Base-by-base conservation (phyloP, 192 early-diverging fungal genomes). In the Cetraspora pellucida region DNA sequence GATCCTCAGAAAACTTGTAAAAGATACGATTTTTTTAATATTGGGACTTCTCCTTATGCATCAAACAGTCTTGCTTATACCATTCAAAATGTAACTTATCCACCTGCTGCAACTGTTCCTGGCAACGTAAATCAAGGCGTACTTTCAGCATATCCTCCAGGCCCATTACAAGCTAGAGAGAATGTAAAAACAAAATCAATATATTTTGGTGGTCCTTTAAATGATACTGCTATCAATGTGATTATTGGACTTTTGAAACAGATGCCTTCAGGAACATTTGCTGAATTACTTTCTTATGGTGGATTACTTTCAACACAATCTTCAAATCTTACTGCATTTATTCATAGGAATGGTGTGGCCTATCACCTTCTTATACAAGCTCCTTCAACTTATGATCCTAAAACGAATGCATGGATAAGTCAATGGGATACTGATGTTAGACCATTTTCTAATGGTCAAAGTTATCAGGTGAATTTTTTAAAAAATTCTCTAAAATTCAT, bases 31-130 rank as follows among this genome's bases (percentile, higher is more conserved):
- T 27, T 63, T 25, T 28, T 75, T 17, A 75, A 75, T 50, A 47
- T 75, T 75, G 74, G 74, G 14, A 75, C 11, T 45, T 44, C n/a
- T 16, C 74, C 74, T 30, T 64, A 63, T n/a, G 55, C 19, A 23
- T 28, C 54, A 21, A 75, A 44, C 59, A 31, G 11, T 59, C 19
- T 19, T 46, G 25, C 37, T 37, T 37, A 37, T 37, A 37, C 37
- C 7, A 37, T 37, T 37, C 37, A 23, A 9, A n/a, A 23, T 58
- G 19, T 31, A 43, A n/a, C 63, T 37, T 10, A 37, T 65, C 14
- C 45, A 52, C 27, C 23, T 69, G 21, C 44, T 69, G 66, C 23
- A n/a, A 7, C 21, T 4, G 28, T 27, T 54, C 50, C 4, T 31
- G 74, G 46, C 17, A 63, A 45, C 11, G 74, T 37, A 37, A 37